Base-by-base conservation (phyloP, 306 rosid genomes). In the Adenanthera pavonina region DNA sequence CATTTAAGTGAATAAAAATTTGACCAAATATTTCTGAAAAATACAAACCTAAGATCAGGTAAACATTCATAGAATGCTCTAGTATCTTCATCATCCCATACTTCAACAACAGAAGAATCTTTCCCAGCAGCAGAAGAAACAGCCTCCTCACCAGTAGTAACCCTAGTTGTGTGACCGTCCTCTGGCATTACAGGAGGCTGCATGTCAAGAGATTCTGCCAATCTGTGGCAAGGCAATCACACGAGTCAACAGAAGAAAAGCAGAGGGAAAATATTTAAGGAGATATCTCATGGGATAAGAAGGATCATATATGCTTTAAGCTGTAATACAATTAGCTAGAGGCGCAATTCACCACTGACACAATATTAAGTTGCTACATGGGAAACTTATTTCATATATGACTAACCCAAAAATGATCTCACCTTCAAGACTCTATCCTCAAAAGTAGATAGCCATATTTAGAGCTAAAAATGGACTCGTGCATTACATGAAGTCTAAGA, bases 121-220 rank as follows among this genome's bases (percentile, higher is more conserved):
- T 96, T 96, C 81, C 98, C 98, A 59, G 83, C 75, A 80, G 88
- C 89, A 78, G 97, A 84, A 74, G 99, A 80, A 84, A 90, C 89
- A 84, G 90, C 91, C 82, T 94, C 99, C 82, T 96, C 98, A 43
- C 99, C 98, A 80, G 91, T 84, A 79, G 91, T 86, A 84, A 96
- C 91, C 90, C 99, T 85, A 71, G 99, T 96, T 72, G 99, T 93
- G 88, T 96, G 97, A 72, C 98, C 94, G 84, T 96, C 99, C 88
- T 93, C 99, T 46, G 97, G 99, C 99, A 96, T 96, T 80, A 91
- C 97, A 51, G 98, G 99, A 78, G 97, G 98, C 86, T 93, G 98
- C 99, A 92, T 91, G 78, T 96, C 99, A 86, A 96, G 94, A 41
- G 98, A 94, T 90, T 96, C 99, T 76, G 99, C 99, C 78, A 96